Base-by-base conservation (phyloP, 2,329 filamentous ascomycete species). In the Aspergillus novoparasiticus region DNA sequence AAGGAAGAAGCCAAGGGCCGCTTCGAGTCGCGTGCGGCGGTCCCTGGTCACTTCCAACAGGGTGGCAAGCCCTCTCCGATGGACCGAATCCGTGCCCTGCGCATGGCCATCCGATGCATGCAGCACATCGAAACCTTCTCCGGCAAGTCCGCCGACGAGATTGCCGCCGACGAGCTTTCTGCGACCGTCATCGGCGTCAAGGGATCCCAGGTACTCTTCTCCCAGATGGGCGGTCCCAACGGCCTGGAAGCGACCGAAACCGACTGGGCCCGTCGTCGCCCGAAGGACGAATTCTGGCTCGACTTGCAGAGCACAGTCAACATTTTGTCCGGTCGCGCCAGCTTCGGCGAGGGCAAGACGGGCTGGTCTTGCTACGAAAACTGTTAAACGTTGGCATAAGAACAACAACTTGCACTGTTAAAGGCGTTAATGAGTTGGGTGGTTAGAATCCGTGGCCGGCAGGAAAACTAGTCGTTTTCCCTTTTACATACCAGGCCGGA, bases 41-140 rank as follows among this genome's bases (percentile, higher is more conserved):
- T 96, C 57, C 94, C 94, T 0, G 94, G 94, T 16, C 94, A 97
- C 80, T 94, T 96, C 68, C 94, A 97, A 79, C 94, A 97, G 81
- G 94, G 94, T 70, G 93, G 93, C 62, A 92, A 92, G 50, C 95
- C 95, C 0, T 96, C 92, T 3, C 89, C 95, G 8, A 98, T 99
- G 94, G 95, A 99, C 80, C 90, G 95, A 60, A 94, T 94, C 72
- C 89, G 95, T 54, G 94, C 95, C 2, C 91, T 97, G 28, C 87
- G 95, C 57, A 89, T 99, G 73, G 93, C 94, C 11, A 95, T 98
- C 79, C 94, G 94, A 81, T 96, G 93, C 76, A 91, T 98, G 75
- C 89, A 97, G 82, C 93, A 97, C 75, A 83, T 99, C 4, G 95
- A 99, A 80, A 79, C 80, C 26, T 97, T 89, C 72, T 88, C 88